Percentiles rank a stretch among this genome's conserved stretches.
phyloP scores from a whole-genome alignment of 257 asterid genomes.

The Dorcoceras hygrometricum region DNA sequence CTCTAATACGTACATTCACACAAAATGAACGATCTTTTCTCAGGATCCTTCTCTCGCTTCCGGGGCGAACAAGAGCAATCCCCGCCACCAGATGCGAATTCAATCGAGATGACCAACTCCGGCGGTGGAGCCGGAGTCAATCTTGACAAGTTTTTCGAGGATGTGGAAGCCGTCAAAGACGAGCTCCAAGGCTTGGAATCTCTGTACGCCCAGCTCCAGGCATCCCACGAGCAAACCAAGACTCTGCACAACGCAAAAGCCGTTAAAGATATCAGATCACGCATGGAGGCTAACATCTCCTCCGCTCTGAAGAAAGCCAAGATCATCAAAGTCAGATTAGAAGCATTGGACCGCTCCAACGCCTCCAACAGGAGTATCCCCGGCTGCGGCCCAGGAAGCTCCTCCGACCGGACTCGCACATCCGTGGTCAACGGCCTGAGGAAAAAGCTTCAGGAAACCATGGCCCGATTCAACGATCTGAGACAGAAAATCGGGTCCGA shows the following conservation, averaged over 20 bases:
- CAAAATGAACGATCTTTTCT: constrained; percentile 67
- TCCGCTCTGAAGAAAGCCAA: constrained; percentile 16
- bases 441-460: constrained; percentile 16
- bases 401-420: constrained; percentile 17
- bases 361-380: constrained; percentile 10
- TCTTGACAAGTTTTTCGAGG: constrained; percentile 21
- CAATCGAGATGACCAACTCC: constrained; percentile 14
- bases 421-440: constrained; percentile 22
- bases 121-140: constrained; percentile 4
- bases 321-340: constrained; percentile 6
- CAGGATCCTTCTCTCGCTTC: constrained; percentile 62
- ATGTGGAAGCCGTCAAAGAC: constrained; percentile 16
- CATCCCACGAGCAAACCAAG: constrained; percentile 31
- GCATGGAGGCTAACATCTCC: constrained; percentile 35
- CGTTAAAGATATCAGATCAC: constrained; percentile 39
- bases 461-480: constrained; percentile 16
- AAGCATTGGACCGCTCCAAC: constrained; percentile 17
- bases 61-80: constrained; percentile 46
- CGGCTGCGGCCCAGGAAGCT: constrained; percentile 24
- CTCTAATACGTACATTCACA: neutral
- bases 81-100: neutral
- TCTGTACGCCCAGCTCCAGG: constrained; percentile 19
- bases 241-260: constrained; percentile 44
- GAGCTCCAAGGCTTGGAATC: constrained; percentile 5
- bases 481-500: constrained; percentile 7